Evolutionary conservation across 2,329 filamentous ascomycete genomes (phyloP).

Genomic region (Aaosphaeria arxii): DNA sequence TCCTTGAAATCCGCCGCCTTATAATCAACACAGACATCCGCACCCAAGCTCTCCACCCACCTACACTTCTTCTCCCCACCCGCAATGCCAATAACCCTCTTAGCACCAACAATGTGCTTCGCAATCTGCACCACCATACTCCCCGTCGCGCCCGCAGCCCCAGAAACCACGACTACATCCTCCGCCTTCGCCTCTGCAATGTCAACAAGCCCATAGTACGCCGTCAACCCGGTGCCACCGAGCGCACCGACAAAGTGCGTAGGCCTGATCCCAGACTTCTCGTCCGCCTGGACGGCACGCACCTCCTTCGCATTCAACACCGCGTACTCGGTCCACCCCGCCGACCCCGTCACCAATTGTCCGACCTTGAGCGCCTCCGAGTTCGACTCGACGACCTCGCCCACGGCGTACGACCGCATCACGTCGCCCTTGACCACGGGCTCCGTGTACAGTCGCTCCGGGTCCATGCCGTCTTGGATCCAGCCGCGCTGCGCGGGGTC

Average conservation of each 20-base stretch:
- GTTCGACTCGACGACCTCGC: slow-evolving; percentile 60
- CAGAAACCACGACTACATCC: slow-evolving; percentile 73
- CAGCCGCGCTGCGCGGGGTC: slow-evolving; percentile 53
- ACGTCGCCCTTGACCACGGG: slow-evolving; percentile 45
- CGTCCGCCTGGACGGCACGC: slow-evolving; percentile 25
- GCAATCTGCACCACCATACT: slow-evolving; percentile 63
- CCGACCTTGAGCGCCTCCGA: slow-evolving; percentile 53
- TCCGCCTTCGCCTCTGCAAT: slow-evolving; percentile 64
- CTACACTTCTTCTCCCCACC: slow-evolving; percentile 52
- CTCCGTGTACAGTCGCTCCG: slow-evolving; percentile 45
- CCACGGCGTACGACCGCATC: slow-evolving; percentile 63
- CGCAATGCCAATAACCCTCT: slow-evolving; percentile 52
- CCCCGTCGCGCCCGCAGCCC: slow-evolving; percentile 75
- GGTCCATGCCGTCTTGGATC: slow-evolving; percentile 42
- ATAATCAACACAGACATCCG: slow-evolving; percentile 56
- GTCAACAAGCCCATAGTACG: slow-evolving; percentile 70
- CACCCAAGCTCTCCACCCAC: slow-evolving; percentile 51
- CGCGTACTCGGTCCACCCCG: slow-evolving; percentile 66
- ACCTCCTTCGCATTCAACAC: slow-evolving; percentile 43
- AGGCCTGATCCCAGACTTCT: slow-evolving; percentile 33
- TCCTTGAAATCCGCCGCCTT: slow-evolving; percentile 47
- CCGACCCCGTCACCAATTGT: slow-evolving; percentile 52
- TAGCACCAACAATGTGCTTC: slow-evolving; percentile 47
- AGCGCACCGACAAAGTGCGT: slow-evolving; percentile 50
- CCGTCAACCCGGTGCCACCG: slow-evolving; percentile 59